These are phyloP conservation scores for Silybum marianum DNA, from an alignment of 129 eudicot species.

Conservation along the genomic window DNA sequence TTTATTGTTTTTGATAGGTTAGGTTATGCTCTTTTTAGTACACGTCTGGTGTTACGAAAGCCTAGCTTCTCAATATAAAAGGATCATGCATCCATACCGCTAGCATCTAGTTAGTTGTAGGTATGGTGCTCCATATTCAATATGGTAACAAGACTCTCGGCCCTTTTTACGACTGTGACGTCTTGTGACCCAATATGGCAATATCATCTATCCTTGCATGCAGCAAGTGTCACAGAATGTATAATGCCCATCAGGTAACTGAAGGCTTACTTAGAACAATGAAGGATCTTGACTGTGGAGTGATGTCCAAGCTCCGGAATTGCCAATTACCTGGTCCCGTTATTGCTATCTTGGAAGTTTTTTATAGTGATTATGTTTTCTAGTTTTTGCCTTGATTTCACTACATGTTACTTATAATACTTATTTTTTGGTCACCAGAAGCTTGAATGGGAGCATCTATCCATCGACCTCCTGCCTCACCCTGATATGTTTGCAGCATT, in stretches of 20 bases:
- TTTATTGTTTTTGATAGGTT: conserved; percentile 11
- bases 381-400: neutral
- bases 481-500: conserved; percentile 91
- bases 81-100: neutral
- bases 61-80: neutral
- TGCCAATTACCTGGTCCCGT: conserved; percentile 10
- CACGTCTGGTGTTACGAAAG: neutral
- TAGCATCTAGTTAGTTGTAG: neutral
- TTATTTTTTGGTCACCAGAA: conserved; percentile 60
- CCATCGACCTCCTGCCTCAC: conserved; percentile 96
- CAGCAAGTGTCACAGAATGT: neutral
- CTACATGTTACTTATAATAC: conserved; percentile 24
- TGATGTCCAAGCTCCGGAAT: conserved; percentile 2
- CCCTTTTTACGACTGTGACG: neutral
- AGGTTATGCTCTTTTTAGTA: neutral
- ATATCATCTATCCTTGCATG: neutral
- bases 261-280: neutral
- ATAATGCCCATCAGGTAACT: neutral
- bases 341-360: neutral
- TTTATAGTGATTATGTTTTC: neutral
- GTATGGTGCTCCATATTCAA: neutral
- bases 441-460: conserved; percentile 95
- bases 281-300: neutral
- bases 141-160: neutral
- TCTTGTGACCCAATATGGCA: neutral